These are phyloP conservation scores for Strobilomyces dryophilus DNA, from an alignment of 768 basidiomycete genomes.

Conservation along the genomic window DNA sequence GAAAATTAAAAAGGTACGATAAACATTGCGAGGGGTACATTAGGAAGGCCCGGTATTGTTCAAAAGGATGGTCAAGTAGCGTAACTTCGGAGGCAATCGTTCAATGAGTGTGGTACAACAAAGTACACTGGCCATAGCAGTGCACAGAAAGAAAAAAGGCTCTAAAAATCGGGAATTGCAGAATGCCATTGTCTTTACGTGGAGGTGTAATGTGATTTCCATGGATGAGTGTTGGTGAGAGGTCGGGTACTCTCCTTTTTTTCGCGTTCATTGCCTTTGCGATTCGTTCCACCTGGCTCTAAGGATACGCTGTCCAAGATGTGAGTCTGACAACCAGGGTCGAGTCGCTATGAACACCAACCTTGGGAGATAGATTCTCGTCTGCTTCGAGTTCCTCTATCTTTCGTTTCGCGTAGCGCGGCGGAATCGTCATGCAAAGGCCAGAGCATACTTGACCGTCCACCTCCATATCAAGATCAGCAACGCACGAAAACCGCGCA, in stretches of 20 bases:
- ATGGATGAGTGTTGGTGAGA: background rate
- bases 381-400: slow-evolving; percentile 15
- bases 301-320: slow-evolving; percentile 12
- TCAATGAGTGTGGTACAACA: background rate
- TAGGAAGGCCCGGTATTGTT: slow-evolving; percentile 9
- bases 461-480: background rate
- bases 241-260: background rate
- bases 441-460: slow-evolving; percentile 15
- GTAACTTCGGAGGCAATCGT: background rate
- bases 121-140: slow-evolving; percentile 3
- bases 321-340: background rate
- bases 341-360: background rate
- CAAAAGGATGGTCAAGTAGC: slow-evolving; percentile 1
- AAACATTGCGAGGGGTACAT: background rate
- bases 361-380: slow-evolving; percentile 16
- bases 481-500: background rate
- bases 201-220: slow-evolving; percentile 5
- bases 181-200: background rate
- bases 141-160: background rate
- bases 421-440: slow-evolving; percentile 24
- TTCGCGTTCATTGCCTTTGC: slow-evolving; percentile 1
- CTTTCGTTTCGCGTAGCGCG: slow-evolving; percentile 22
- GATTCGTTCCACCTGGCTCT: slow-evolving; percentile 15
- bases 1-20: background rate
- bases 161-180: background rate